These are phyloP conservation scores for Cytospora paraplurivora DNA, from an alignment of 2,329 filamentous ascomycete genomes.

Conservation along the genomic window DNA sequence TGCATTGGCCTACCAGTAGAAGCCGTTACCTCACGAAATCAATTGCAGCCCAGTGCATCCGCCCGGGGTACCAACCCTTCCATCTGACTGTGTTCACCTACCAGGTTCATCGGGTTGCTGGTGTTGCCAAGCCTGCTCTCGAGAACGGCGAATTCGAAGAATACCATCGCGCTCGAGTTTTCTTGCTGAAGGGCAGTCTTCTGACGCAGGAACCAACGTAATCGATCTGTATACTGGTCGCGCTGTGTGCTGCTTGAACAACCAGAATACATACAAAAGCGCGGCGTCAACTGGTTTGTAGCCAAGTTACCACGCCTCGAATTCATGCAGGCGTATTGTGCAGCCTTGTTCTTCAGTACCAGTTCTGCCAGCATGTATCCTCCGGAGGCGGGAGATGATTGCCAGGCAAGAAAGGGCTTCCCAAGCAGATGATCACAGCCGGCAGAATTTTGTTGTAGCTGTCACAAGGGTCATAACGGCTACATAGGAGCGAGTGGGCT, in stretches of 20 bases:
- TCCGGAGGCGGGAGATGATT: background rate
- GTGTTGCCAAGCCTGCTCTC: background rate
- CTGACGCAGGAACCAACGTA: conserved; percentile 11
- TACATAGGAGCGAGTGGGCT: conserved; percentile 24
- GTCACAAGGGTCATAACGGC: conserved; percentile 20
- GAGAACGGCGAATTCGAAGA: background rate
- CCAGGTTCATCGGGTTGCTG: background rate
- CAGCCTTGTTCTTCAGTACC: background rate
- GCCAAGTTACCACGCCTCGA: conserved; percentile 23
- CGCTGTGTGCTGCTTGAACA: conserved; percentile 19
- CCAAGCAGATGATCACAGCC: conserved; percentile 27
- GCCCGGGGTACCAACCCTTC: background rate
- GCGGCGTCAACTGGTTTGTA: conserved; percentile 17
- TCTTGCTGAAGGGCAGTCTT: background rate
- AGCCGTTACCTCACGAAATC: background rate
- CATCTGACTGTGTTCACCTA: too few relatives aligned
- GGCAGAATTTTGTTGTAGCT: conserved; percentile 32
- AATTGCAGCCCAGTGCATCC: background rate
- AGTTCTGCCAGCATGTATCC: background rate
- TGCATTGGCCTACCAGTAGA: background rate
- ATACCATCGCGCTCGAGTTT: too few relatives aligned
- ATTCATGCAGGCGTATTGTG: conserved; percentile 31
- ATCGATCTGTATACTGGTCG: conserved; percentile 13
- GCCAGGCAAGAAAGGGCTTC: conserved; percentile 12
- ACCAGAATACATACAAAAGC: conserved; percentile 18